phyloP scores from a whole-genome alignment of 164 flowering plant species.

The Chloranthus sessilifolius region DNA sequence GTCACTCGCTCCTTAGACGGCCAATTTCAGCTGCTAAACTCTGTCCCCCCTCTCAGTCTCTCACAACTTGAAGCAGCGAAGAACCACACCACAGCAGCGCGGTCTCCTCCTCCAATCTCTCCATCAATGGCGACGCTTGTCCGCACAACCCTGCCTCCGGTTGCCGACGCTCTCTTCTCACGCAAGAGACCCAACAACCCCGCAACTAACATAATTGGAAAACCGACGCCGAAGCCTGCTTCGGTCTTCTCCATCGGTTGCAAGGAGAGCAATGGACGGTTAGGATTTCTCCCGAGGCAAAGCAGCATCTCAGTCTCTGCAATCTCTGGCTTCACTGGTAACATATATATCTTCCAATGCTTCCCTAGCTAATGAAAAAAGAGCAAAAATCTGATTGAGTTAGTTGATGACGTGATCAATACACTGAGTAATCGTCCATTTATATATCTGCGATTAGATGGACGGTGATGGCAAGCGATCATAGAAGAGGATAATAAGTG shows the following conservation, averaged over 20 bases:
- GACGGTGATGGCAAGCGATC: too few relatives aligned
- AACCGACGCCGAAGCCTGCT: too few relatives aligned
- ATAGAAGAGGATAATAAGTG: too few relatives aligned
- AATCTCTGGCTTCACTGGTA: constrained; percentile 36
- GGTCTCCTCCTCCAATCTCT: not conserved
- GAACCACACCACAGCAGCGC: not conserved
- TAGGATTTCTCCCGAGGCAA: constrained; percentile 7
- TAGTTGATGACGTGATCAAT: too few relatives aligned
- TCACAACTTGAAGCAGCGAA: not conserved
- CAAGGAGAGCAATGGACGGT: not conserved
- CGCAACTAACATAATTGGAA: constrained; percentile 7
- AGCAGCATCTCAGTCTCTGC: constrained; percentile 20
- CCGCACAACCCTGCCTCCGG: constrained; percentile 6
- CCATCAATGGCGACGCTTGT: constrained; percentile 26
- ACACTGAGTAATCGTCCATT: too few relatives aligned
- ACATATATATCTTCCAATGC: too few relatives aligned
- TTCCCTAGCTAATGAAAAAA: too few relatives aligned
- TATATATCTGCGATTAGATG: too few relatives aligned
- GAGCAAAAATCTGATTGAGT: too few relatives aligned
- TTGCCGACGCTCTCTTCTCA: too few relatives aligned
- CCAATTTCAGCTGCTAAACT: not conserved
- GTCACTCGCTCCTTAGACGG: not conserved
- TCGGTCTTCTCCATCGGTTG: not conserved
- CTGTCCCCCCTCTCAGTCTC: not conserved
- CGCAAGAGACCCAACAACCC: not conserved